Evolutionary conservation across 2,329 filamentous ascomycete genomes (phyloP).

Genomic region (Pseudogymnoascus sp.): DNA sequence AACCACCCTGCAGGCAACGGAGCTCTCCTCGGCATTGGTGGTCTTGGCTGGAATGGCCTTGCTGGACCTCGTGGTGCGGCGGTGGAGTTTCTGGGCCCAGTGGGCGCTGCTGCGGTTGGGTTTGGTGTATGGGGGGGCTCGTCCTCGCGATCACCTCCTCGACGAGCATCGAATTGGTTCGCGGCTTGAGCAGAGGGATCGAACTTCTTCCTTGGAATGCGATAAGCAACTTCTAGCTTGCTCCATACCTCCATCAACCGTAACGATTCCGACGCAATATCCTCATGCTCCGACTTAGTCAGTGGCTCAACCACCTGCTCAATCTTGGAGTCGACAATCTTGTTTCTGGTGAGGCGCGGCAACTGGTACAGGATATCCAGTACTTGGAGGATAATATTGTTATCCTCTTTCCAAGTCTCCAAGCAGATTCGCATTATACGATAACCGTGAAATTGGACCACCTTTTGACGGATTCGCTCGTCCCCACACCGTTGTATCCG

Average conservation of each 20-base stretch:
- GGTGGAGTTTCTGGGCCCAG: constrained; percentile 36
- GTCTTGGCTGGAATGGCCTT: constrained; percentile 46
- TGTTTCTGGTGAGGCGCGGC: constrained; percentile 88
- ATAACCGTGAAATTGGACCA: constrained; percentile 96
- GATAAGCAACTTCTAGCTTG: constrained; percentile 81
- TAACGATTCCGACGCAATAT: constrained; percentile 64
- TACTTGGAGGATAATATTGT: constrained; percentile 82
- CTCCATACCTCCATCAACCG: constrained; percentile 77
- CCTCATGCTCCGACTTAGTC: constrained; percentile 59
- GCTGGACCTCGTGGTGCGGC: constrained; percentile 19
- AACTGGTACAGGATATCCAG: constrained; percentile 83
- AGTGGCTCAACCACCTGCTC: constrained; percentile 71
- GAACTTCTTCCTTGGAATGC: constrained; percentile 83
- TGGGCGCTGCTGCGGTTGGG: constrained; percentile 29
- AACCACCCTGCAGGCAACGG: constrained; percentile 82
- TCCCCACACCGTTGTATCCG: constrained; percentile 84
- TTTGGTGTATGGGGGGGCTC: constrained; percentile 30
- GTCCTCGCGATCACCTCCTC: constrained; percentile 55
- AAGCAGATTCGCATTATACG: constrained; percentile 86
- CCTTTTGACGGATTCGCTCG: constrained; percentile 76
- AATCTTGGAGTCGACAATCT: constrained; percentile 93
- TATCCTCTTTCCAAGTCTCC: constrained; percentile 83
- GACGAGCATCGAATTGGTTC: constrained; percentile 51
- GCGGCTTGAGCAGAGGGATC: constrained; percentile 56
- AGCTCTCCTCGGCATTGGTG: constrained; percentile 48